Base-by-base conservation (phyloP, 257 asterid species). In the Dorcoceras hygrometricum region DNA sequence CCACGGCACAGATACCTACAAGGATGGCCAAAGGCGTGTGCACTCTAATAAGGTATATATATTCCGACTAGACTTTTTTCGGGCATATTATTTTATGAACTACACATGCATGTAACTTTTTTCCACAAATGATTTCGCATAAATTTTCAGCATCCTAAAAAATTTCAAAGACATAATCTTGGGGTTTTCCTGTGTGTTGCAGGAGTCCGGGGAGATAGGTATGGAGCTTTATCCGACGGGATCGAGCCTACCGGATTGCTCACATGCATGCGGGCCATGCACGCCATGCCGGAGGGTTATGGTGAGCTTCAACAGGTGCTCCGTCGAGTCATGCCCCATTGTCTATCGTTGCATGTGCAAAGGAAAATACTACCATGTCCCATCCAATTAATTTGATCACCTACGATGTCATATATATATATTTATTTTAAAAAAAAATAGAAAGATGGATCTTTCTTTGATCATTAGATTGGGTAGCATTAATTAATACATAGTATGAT, bases 271-370 rank as follows among this genome's bases (percentile, higher is more conserved):
- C 18, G 98, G 97, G 2, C 68, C 95, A 1, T 92, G 98, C 74
- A 67, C 65, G 28, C 98, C 97, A 24, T 92, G 98, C 83, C 85
- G 77, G 80, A 87, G 96, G 65, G 98, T 92, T 20, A 86, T 84
- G 80, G 87, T 92, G 26, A 86, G 97, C 85, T 86, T 63, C 84
- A 74, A 75, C 62, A 88, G 78, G 76, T 92, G 97, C 75, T 68
- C 95, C 0, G 90, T 86, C 0, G 98, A 92, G 80, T 87, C 98
- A 2, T 92, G 98, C 78, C 98, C 98, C 2, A 74, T 92, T 50
- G 89, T 92, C 72, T 92, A 92, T 80, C 89, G 90, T 61, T 92
- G 98, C 86, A 84, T 82, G 87, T 92, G 98, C 77, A 89, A 73
- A 67, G 98, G 98, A 23, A 92, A 63, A 87, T 92, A 81, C 51